Evolutionary conservation across 106 monocot species (phyloP), one percentile per base, ranked within the genome.

Genomic region (Cymbidium sinense): DNA sequence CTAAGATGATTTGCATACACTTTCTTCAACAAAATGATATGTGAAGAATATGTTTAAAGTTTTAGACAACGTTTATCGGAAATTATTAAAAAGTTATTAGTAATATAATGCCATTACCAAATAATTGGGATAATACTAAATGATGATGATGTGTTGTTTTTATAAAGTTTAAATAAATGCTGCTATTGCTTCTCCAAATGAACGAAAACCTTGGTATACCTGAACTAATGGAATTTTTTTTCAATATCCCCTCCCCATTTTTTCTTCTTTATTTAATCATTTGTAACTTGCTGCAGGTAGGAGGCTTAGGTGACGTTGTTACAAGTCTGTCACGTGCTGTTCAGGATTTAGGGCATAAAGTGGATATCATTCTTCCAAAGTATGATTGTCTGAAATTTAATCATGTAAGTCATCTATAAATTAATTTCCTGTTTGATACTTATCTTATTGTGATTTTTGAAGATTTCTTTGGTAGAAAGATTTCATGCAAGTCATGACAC

Each of bases 251-350:
- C 67, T 67, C 31, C 30, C 2, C 31, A 31, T 67, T 12, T 67
- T 31, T 13, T 31, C 31, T 31, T n/a, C 27, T 37, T 7, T 6
- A 1, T 28, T 43, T 74, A 74, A 28, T 44, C 34, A 70, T 67
- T 65, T 61, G 43, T 41, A 50, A 80, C 31, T 86, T 74, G 74
- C 21, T 85, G 70, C 80, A 98, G 98, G 94, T 98, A 17, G 98
- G 98, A 77, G 98, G 98, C 44, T 92, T 98, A 80, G 98, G 98
- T 36, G 98, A 98, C 87, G 98, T 98, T 79, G 98, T 98, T 81
- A 98, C 98, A 75, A 90, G 98, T 83, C 91, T 92, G 70, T 98
- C 98, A 73, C 91, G 98, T 84, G 98, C 98, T 80, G 92, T 98
- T 76, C 92, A 89, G 81, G 98, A 98, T 84, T 83, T 98, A 78